Percentiles rank a stretch among this genome's conserved stretches.
Evolutionary conservation across 192 early-diverging fungal species (phyloP).

Genomic region (Coemansia sp.): DNA sequence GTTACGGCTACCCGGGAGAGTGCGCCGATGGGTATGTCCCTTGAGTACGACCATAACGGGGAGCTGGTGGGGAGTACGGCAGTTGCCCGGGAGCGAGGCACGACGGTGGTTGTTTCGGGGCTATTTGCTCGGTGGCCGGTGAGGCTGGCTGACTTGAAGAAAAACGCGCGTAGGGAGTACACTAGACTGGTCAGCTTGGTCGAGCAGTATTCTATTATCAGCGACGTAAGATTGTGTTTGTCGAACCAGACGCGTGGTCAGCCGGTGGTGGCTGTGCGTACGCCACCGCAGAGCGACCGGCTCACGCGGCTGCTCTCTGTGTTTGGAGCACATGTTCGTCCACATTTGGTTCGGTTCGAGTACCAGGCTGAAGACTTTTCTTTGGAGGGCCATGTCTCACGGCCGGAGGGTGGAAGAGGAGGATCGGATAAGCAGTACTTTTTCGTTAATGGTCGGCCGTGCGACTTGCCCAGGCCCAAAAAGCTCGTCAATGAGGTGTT

Average conservation of each 20-base stretch:
- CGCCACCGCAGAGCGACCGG: conserved; percentile 22
- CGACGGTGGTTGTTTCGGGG: conserved; percentile 72
- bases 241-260: conserved; percentile 61
- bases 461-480: conserved; percentile 76
- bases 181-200: conserved; percentile 73
- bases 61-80: conserved; percentile 53
- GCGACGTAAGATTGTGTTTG: conserved; percentile 66
- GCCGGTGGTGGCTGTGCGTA: conserved; percentile 8
- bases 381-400: conserved; percentile 60
- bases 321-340: conserved; percentile 67
- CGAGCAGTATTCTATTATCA: conserved; percentile 84
- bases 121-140: conserved; percentile 90
- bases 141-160: conserved; percentile 80
- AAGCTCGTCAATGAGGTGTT: conserved; percentile 85
- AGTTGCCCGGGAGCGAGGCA: conserved; percentile 70
- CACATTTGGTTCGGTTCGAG: conserved; percentile 23
- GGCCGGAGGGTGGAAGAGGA: conserved; percentile 71
- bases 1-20: conserved; percentile 67
- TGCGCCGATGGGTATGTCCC: conserved; percentile 60
- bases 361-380: conserved; percentile 9
- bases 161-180: conserved; percentile 81
- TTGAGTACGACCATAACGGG: conserved; percentile 74
- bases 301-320: conserved; percentile 64
- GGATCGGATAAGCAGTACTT: conserved; percentile 83
- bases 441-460: conserved; percentile 90